Evolutionary conservation across 2,329 filamentous ascomycete genomes (phyloP).

Genomic region (Hymenoscyphus albidus): DNA sequence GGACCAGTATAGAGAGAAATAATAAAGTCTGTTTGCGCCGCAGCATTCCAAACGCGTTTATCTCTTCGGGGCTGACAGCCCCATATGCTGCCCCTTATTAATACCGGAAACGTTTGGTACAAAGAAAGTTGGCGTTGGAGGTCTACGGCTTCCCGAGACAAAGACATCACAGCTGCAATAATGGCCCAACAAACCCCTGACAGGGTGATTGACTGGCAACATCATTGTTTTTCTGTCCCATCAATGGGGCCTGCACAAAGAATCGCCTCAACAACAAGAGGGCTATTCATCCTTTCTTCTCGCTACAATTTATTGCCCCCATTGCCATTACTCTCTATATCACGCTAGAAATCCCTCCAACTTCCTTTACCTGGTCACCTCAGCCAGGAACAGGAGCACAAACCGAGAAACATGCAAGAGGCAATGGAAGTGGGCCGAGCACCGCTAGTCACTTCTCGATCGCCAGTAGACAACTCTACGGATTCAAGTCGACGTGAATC

Average conservation of each 20-base stretch:
- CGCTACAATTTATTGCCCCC: constrained; percentile 20
- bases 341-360: constrained; percentile 17
- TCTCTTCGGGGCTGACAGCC: constrained; percentile 18
- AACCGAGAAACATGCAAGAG: constrained; percentile 26
- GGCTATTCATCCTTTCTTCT: constrained; percentile 30
- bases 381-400: constrained; percentile 7
- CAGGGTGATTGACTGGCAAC: constrained; percentile 26
- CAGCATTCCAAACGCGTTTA: constrained; percentile 18
- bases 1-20: constrained; percentile 11
- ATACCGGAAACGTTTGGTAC: constrained; percentile 26
- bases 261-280: constrained; percentile 30
- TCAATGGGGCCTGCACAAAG: constrained; percentile 34
- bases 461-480: constrained; percentile 30
- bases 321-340: neutral
- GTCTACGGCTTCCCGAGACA: constrained; percentile 35
- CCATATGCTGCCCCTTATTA: constrained; percentile 10
- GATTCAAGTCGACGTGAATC: constrained; percentile 30
- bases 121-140: constrained; percentile 31
- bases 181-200: constrained; percentile 29
- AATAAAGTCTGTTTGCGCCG: constrained; percentile 19
- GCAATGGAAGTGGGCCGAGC: constrained; percentile 18
- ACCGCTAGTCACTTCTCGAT: constrained; percentile 24
- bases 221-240: constrained; percentile 34
- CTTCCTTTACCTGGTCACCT: constrained; percentile 11
- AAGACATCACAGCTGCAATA: constrained; percentile 31